A percentile compares a stretch with the other conserved stretches of the same genome.
phyloP scores from a whole-genome alignment of 768 basidiomycete genomes.

The Suillus tomentosus region DNA sequence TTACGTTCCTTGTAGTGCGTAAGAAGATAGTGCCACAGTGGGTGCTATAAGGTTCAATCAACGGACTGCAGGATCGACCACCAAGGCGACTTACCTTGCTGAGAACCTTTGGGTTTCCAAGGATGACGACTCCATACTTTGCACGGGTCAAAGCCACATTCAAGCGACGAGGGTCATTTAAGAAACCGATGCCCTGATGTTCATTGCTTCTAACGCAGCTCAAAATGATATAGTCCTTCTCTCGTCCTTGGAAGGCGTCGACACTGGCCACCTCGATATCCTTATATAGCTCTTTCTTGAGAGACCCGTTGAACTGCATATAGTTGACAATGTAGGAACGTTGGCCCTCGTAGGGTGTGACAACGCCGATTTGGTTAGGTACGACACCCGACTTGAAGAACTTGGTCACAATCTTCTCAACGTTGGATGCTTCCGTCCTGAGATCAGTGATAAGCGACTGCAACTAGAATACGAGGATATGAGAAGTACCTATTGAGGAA shows the following conservation, averaged over 20 bases:
- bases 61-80: constrained; percentile 10
- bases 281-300: constrained; percentile 99
- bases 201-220: constrained; percentile 98
- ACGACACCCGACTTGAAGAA: constrained; percentile 99
- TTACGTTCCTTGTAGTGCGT: constrained; percentile 98
- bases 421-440: constrained; percentile 97
- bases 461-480: constrained; percentile 6
- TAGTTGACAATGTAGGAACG: constrained; percentile 98
- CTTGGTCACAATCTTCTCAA: constrained; percentile 99
- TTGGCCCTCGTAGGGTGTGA: constrained; percentile 99
- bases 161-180: constrained; percentile 94
- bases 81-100: constrained; percentile 77
- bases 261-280: constrained; percentile 99
- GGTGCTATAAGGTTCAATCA: constrained; percentile 63
- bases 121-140: constrained; percentile 96
- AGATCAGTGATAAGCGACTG: constrained; percentile 8
- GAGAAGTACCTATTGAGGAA: constrained; percentile 84
- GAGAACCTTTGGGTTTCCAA: constrained; percentile 99
- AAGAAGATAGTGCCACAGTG: constrained; percentile 96
- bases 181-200: constrained; percentile 98
- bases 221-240: constrained; percentile 99
- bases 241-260: constrained; percentile 98
- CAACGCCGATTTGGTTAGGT: constrained; percentile 94
- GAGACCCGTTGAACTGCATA: constrained; percentile 99
- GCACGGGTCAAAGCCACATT: constrained; percentile 97